phyloP scores from a whole-genome alignment of 2,329 filamentous ascomycete species.

The Rhinocladiella mackenziei region DNA sequence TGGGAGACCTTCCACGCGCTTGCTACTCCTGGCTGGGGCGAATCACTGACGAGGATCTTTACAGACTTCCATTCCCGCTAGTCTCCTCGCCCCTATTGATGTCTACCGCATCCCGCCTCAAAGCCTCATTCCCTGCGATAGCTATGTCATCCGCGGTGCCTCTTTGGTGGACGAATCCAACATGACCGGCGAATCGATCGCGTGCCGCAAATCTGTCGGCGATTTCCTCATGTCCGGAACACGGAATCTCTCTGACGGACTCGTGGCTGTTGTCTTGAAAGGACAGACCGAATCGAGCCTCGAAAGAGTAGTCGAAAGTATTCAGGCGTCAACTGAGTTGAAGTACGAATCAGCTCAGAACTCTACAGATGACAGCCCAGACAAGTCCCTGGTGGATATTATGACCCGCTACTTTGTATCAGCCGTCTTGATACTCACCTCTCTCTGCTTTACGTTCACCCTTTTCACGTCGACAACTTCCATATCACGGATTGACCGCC shows the following conservation, averaged over 20 bases:
- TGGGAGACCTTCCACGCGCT: not conserved
- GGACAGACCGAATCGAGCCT: slow-evolving; percentile 15
- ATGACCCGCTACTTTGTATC: slow-evolving; percentile 17
- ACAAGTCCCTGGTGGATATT: slow-evolving; percentile 1
- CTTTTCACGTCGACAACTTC: not conserved
- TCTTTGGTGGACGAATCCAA: slow-evolving; percentile 72
- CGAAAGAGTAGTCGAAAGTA: slow-evolving; percentile 15
- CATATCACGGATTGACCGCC: slow-evolving; percentile 4
- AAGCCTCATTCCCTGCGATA: slow-evolving; percentile 47
- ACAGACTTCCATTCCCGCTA: slow-evolving; percentile 9
- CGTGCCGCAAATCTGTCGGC: slow-evolving; percentile 53
- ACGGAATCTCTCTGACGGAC: slow-evolving; percentile 13
- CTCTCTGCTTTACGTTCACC: slow-evolving; percentile 5
- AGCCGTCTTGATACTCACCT: slow-evolving; percentile 11
- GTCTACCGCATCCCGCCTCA: slow-evolving; percentile 5
- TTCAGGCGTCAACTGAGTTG: slow-evolving; percentile 11
- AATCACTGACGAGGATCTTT: not conserved
- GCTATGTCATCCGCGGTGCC: slow-evolving; percentile 57
- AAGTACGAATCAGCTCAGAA: slow-evolving; percentile 4
- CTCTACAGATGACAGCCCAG: not conserved
- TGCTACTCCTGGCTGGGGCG: too few relatives aligned
- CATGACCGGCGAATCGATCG: slow-evolving; percentile 66
- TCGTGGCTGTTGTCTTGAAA: slow-evolving; percentile 16
- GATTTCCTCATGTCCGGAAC: slow-evolving; percentile 20
- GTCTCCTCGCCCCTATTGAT: slow-evolving; percentile 11